phyloP scores from a whole-genome alignment of 148 eudicot genomes.

The Nyssa sinensis region DNA sequence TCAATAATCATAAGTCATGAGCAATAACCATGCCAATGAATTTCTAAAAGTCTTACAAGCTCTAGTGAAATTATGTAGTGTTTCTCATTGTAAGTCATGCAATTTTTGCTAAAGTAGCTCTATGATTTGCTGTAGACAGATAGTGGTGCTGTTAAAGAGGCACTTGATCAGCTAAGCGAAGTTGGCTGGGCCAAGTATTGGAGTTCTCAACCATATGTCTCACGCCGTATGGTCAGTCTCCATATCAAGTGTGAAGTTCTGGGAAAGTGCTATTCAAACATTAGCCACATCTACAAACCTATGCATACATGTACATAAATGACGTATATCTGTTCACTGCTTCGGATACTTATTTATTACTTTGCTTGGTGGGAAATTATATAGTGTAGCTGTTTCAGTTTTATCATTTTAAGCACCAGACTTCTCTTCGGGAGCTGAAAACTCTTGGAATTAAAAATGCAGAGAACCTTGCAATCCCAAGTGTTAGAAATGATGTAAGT shows the following conservation, averaged over 20 bases:
- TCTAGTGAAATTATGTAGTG: neutral
- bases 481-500: slow-evolving; percentile 95
- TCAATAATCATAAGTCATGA: neutral
- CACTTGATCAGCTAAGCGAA: slow-evolving; percentile 80
- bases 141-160: slow-evolving; percentile 85
- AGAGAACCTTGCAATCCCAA: slow-evolving; percentile 90
- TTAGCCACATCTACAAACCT: slow-evolving; percentile 19
- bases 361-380: neutral
- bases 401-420: slow-evolving; percentile 58
- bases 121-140: slow-evolving; percentile 65
- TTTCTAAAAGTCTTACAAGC: neutral
- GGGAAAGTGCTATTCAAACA: slow-evolving; percentile 18
- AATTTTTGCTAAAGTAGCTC: slow-evolving; percentile 4
- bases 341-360: neutral
- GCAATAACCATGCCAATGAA: neutral
- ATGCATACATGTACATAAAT: slow-evolving; percentile 24
- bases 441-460: slow-evolving; percentile 94
- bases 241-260: slow-evolving; percentile 11
- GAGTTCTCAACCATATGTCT: slow-evolving; percentile 93
- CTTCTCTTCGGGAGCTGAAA: slow-evolving; percentile 84
- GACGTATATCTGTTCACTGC: slow-evolving; percentile 1
- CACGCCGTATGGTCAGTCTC: slow-evolving; percentile 79
- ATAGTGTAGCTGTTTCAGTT: slow-evolving; percentile 12
- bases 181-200: slow-evolving; percentile 91
- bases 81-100: neutral